Conservation (phyloP, 2,329 filamentous ascomycete species). For the Talaromyces sp. region DNA sequence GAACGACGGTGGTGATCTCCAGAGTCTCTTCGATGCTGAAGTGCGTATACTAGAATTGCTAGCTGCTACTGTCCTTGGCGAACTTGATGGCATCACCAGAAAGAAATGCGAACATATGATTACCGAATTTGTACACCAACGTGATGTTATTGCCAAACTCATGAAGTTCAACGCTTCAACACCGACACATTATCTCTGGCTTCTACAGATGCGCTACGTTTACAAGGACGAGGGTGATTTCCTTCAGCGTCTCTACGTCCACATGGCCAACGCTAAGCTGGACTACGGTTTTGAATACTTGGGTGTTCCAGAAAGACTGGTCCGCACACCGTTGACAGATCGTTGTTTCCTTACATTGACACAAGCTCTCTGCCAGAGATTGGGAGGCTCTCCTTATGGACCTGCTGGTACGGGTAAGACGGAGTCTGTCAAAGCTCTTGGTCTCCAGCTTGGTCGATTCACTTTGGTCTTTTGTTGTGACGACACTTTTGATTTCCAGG, state of each 20-base stretch:
- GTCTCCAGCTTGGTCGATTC: conserved; percentile 93
- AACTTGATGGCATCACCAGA: conserved; percentile 78
- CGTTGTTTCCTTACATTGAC: conserved; percentile 97
- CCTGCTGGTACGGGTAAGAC: conserved; percentile 98
- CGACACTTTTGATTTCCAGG: conserved; percentile 99
- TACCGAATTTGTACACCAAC: conserved; percentile 97
- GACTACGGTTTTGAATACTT: conserved; percentile 98
- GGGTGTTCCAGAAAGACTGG: conserved; percentile 91
- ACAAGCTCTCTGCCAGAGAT: conserved; percentile 87
- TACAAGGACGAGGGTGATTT: conserved; percentile 80
- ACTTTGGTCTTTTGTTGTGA: conserved; percentile 99
- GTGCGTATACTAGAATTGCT: conserved; percentile 81
- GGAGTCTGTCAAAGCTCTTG: conserved; percentile 96
- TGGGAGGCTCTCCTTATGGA: conserved; percentile 95
- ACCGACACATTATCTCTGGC: conserved; percentile 83
- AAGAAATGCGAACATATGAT: conserved; percentile 99
- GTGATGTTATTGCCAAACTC: conserved; percentile 86
- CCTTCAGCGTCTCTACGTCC: conserved; percentile 77
- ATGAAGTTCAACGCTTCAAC: conserved; percentile 70
- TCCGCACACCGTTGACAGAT: conserved; percentile 94
- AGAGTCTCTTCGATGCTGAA: conserved; percentile 72
- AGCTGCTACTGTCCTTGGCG: conserved; percentile 82
- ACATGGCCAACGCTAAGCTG: conserved; percentile 94
- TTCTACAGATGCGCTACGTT: conserved; percentile 94
- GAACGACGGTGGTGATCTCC: conserved; percentile 67